Conservation (phyloP, 169 alveolate genomes). For the Plasmodium gonderi region DNA sequence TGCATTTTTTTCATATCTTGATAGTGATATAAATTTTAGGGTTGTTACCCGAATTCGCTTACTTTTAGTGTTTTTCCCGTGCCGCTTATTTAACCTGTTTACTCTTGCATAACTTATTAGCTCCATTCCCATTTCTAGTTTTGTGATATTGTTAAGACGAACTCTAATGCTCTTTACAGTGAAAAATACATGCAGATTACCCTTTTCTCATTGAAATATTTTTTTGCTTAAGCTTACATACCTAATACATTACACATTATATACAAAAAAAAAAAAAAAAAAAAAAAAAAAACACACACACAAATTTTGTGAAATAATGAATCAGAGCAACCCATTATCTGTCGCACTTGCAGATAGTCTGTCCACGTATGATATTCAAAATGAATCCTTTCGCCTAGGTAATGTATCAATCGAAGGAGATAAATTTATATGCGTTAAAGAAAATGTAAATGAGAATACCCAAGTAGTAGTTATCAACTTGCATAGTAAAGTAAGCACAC, state of each 20-base stretch:
- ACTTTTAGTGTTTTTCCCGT: background rate
- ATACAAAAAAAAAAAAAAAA: background rate
- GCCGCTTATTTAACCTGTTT: background rate
- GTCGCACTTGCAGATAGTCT: slow-evolving; percentile 80
- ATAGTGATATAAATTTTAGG: background rate
- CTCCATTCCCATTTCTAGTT: background rate
- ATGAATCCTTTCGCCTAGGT: slow-evolving; percentile 80
- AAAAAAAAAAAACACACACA: background rate
- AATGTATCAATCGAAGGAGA: slow-evolving; percentile 80
- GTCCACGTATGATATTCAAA: slow-evolving; percentile 71
- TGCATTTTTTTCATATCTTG: background rate
- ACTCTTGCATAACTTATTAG: background rate
- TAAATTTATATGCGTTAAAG: slow-evolving; percentile 78
- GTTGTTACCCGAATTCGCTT: background rate
- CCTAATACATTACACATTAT: background rate
- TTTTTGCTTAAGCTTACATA: background rate
- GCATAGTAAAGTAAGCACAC: slow-evolving; percentile 80
- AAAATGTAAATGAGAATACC: slow-evolving; percentile 72
- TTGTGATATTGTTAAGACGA: too few species aligned
- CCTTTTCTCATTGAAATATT: background rate
- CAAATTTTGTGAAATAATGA: slow-evolving; percentile 59
- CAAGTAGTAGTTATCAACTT: slow-evolving; percentile 82
- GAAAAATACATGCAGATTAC: too few species aligned
- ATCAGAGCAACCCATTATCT: slow-evolving; percentile 77
- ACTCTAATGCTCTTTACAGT: too few species aligned